Base-by-base conservation (phyloP, 1,139 yeast species). In the Geotrichum fermentans region DNA sequence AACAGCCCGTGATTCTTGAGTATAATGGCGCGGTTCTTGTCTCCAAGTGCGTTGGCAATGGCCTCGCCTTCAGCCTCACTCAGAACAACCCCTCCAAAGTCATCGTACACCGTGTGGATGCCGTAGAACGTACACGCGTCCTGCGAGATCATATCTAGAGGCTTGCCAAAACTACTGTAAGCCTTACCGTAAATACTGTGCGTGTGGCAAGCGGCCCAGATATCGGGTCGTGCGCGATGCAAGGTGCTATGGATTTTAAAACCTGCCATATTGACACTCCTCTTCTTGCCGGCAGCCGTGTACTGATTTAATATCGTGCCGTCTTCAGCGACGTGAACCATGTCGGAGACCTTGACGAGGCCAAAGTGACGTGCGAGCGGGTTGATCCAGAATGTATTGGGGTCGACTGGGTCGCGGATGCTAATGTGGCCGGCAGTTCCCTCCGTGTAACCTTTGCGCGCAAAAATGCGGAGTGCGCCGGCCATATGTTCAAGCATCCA, bases 341-440 rank as follows among this genome's bases (percentile, higher is more conserved):
- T 74, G 60, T 85, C 94, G 40, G 79, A 72, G 17, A 83, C 90
- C 58, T 74, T 80, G 58, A 85, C 72, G 50, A 83, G 67, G n/a
- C 80, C 80, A 63, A 82, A 84, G 63, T 85, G 94, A 55, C 74
- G 76, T 16, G 83, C 87, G 51, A 84, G 67, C 2, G 92, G 92
- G 63, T 83, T 83, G 63, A 83, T 82, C 92, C 94, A 84, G 62
- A 83, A 84, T 2, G 87, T 82, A 37, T 73, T 65, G 20, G 82
- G 79, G 54, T 80, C 77, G 40, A 82, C 79, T 2, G 95, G 94
- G 59, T 85, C 95, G 56, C 90, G 74, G n/a, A 84, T 74, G 2
- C 90, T 81, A 47, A 85, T 83, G 62, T 85, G 95, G 26, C 95
- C 95, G 0, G 94, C 87, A 17, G 79, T 65, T 10, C 95, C 95